These are phyloP conservation scores for Coemansia sp. DNA, from an alignment of 192 early-diverging fungal genomes.

Conservation along the genomic window DNA sequence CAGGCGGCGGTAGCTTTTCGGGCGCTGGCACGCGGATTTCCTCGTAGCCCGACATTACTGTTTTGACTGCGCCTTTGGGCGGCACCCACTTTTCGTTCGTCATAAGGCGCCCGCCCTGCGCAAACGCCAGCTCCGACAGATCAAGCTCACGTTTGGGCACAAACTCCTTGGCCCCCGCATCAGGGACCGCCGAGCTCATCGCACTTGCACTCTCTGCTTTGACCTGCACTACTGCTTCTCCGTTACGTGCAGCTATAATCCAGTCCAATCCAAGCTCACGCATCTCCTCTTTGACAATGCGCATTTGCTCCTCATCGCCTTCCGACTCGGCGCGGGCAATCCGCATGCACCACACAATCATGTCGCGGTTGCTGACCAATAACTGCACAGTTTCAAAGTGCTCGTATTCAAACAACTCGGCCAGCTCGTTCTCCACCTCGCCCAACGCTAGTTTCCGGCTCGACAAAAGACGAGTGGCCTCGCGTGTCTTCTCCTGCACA, in stretches of 20 bases:
- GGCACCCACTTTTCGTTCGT: conserved; percentile 93
- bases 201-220: not conserved
- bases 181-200: not conserved
- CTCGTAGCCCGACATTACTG: conserved; percentile 86
- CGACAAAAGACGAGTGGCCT: conserved; percentile 71
- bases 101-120: conserved; percentile 96
- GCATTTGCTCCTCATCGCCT: conserved; percentile 53
- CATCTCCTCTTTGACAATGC: conserved; percentile 67
- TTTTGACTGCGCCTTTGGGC: conserved; percentile 91
- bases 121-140: conserved; percentile 80
- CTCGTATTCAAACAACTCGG: conserved; percentile 94
- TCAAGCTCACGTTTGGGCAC: conserved; percentile 57
- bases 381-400: conserved; percentile 94
- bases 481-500: conserved; percentile 85
- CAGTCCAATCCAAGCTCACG: conserved; percentile 62
- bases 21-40: conserved; percentile 95
- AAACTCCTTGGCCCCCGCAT: conserved; percentile 10
- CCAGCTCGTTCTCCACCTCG: conserved; percentile 94
- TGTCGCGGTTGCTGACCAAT: conserved; percentile 82
- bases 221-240: conserved; percentile 3
- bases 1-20: conserved; percentile 61
- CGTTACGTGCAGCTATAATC: conserved; percentile 68
- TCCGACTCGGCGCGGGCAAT: conserved; percentile 72
- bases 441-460: conserved; percentile 64
- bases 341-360: conserved; percentile 89